Base-by-base conservation (phyloP, 257 asterid genomes). In the Perilla frutescens region DNA sequence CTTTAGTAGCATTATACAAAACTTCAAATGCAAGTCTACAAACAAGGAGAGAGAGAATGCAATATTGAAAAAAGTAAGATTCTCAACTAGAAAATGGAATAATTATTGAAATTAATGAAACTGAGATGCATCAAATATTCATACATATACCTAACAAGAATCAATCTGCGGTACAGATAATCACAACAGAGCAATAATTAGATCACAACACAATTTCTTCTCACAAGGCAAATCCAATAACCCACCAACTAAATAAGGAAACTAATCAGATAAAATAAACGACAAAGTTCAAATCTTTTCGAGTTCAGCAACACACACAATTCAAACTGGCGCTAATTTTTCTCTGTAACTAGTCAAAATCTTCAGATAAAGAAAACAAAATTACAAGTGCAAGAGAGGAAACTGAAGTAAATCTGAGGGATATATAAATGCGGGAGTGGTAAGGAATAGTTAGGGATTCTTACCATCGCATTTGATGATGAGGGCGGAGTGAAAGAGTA, bases 401-500 rank as follows among this genome's bases (percentile, higher is more conserved):
- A 76, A 71, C 31, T 49, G 7, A 12, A 59, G 14, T 40, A 20
- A 43, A 48, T 43, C 65, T 34, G 47, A 61, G 66, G 72, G 11
- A 20, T 2, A 6, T 15, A 14, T 45, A 7, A 11, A 37, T 14
- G 11, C 13, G 26, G 26, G 9, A 41, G 68, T 1, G 2, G 39
- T 4, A 15, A 63, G 55, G 41, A 26, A 12, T 1, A 40, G 48
- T 10, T 9, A 3, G 20, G 40, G 8, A 20, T 29, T 6, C 4
- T 79, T 79, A 91, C 97, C 97, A 66, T 85, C 94, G 74, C 90
- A 86, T 55, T 74, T 85, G 86, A 77, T 66, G 85, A 83, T 50
- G 66, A 87, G 69, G 61, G 83, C 44, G 73, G 81, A 81, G 79
- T 76, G 87, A 8, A 80, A 62, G 2, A 91, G 80, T 53, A 88